Conservation (phyloP, 2,329 filamentous ascomycete genomes). For the Metarhizium album region DNA sequence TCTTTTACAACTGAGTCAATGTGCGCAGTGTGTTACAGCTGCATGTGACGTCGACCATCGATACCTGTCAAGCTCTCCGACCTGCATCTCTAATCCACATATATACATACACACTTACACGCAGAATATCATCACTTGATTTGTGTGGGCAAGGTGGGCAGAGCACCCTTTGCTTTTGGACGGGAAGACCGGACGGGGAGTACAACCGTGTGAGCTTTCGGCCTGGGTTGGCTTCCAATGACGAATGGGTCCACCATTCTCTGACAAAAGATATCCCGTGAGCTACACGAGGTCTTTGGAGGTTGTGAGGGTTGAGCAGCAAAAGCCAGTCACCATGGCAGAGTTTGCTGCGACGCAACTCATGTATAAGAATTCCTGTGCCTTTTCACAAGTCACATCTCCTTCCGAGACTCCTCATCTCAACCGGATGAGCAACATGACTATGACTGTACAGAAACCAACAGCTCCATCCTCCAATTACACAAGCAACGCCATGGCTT, state of each 20-base stretch:
- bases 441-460: neutral
- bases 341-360: slow-evolving; percentile 16
- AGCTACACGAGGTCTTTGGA: slow-evolving; percentile 22
- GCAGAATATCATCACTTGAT: neutral
- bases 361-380: slow-evolving; percentile 15
- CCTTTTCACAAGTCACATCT: slow-evolving; percentile 12
- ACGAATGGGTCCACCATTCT: slow-evolving; percentile 19
- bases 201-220: slow-evolving; percentile 1
- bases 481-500: slow-evolving; percentile 5
- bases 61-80: neutral
- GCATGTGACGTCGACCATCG: neutral
- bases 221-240: slow-evolving; percentile 8
- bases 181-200: neutral
- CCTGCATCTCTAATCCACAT: neutral
- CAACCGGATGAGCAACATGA: neutral
- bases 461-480: slow-evolving; percentile 13
- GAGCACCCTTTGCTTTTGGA: neutral
- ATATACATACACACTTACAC: neutral
- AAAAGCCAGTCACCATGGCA: slow-evolving; percentile 18
- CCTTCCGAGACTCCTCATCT: slow-evolving; percentile 11
- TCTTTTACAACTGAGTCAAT: neutral
- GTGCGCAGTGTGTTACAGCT: neutral
- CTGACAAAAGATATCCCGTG: slow-evolving; percentile 16
- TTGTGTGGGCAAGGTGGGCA: neutral
- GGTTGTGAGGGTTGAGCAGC: slow-evolving; percentile 14